These are phyloP conservation scores for Pseudevernia furfuracea DNA, from an alignment of 495 filamentous ascomycete species.

Conservation along the genomic window DNA sequence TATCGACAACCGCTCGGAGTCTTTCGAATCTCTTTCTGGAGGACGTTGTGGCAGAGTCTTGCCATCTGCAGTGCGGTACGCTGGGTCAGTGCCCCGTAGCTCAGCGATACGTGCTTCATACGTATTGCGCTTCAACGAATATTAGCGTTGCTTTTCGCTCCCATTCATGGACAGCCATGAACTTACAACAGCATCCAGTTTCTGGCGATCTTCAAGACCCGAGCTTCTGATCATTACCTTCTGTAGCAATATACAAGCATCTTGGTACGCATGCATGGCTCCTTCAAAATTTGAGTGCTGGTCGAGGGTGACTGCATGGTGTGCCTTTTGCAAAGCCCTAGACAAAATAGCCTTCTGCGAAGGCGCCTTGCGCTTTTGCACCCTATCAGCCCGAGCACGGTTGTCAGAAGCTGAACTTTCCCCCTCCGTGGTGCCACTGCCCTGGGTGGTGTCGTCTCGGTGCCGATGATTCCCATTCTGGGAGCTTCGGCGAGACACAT, in stretches of 20 bases:
- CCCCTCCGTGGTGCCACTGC: slow-evolving; percentile 28
- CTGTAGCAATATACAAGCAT: slow-evolving; percentile 77
- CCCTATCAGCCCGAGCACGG: slow-evolving; percentile 28
- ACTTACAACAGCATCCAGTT: slow-evolving; percentile 86
- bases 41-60: slow-evolving; percentile 76
- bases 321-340: slow-evolving; percentile 86
- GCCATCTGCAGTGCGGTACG: slow-evolving; percentile 45
- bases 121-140: slow-evolving; percentile 54
- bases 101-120: slow-evolving; percentile 85
- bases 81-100: slow-evolving; percentile 59
- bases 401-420: slow-evolving; percentile 28
- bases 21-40: slow-evolving; percentile 57
- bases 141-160: slow-evolving; percentile 17
- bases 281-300: slow-evolving; percentile 92
- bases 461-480: slow-evolving; percentile 18
- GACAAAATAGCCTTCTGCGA: slow-evolving; percentile 91
- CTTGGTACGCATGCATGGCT: slow-evolving; percentile 82
- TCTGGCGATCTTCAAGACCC: slow-evolving; percentile 69
- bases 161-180: neutral
- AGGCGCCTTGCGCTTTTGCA: slow-evolving; percentile 36
- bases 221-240: slow-evolving; percentile 79
- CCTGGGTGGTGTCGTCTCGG: slow-evolving; percentile 20
- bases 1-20: slow-evolving; percentile 39
- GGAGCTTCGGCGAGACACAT: slow-evolving; percentile 21
- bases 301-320: slow-evolving; percentile 88